Evolutionary conservation across 768 basidiomycete species (phyloP), one percentile per base, ranked within the genome.

Genomic region (Termitomyces sp.): DNA sequence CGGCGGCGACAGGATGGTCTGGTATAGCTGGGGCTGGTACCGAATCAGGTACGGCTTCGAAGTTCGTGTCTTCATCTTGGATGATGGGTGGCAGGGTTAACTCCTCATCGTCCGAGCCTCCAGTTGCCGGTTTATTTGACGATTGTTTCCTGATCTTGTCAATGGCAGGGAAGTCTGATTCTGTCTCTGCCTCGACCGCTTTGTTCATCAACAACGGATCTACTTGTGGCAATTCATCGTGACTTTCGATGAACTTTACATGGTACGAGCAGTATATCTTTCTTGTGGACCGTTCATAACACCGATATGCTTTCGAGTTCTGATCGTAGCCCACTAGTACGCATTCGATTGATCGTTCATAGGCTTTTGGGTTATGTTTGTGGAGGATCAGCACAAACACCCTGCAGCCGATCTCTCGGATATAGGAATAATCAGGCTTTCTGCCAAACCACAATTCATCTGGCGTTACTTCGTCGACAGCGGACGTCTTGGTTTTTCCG

Each of bases 281-380:
- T 10, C 50, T 32, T 0, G 63, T 53, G 7, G 38, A 20, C 3
- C 56, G 52, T 40, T 75, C 53, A 31, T 70, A 71, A 56, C 69
- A 67, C 11, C 60, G 49, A 50, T 69, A 77, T 2, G 65, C 69
- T 51, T 74, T 74, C 1, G 70, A 64, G 13, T 63, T 62, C 0
- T 50, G 36, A 3, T 67, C 57, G 50, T 76, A 78, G 1, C 76
- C 72, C 48, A n/a, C n/a, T n/a, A n/a, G n/a, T n/a, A n/a, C n/a
- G n/a, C n/a, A n/a, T n/a, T n/a, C n/a, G n/a, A n/a, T 76, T 64
- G 41, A 75, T 72, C 1, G 69, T 53, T 52, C 73, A 76, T 59
- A 64, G 29, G 64, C 59, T 20, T 68, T 67, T 2, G 64, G 63
- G 31, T 68, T 39, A 20, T 62, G 42, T 70, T 64, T 31, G 72